phyloP scores from a whole-genome alignment of 108 stramenopile species.

The Nitzschia inconspicua region DNA sequence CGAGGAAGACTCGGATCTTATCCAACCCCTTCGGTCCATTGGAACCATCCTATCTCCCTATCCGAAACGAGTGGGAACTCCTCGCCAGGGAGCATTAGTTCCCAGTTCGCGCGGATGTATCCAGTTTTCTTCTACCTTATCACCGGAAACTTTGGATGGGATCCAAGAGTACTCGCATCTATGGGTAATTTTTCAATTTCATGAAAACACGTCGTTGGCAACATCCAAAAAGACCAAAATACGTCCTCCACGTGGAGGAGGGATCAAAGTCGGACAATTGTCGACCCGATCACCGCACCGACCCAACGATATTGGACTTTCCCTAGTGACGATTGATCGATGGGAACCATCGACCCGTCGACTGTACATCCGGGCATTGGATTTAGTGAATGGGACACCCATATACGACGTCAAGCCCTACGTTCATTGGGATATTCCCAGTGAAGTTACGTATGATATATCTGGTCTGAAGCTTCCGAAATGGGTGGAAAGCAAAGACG shows the following conservation, averaged over 20 bases:
- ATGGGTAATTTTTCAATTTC: conserved; percentile 95
- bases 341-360: conserved; percentile 56
- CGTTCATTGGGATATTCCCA: conserved; percentile 83
- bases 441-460: conserved; percentile 8
- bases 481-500: conserved; percentile 70
- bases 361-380: conserved; percentile 63
- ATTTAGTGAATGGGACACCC: conserved; percentile 91
- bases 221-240: conserved; percentile 63
- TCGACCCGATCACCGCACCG: conserved; percentile 96
- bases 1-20: background rate
- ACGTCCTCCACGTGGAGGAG: conserved; percentile 67
- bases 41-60: conserved; percentile 73
- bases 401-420: conserved; percentile 93
- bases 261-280: conserved; percentile 85
- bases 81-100: conserved; percentile 76
- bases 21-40: conserved; percentile 49
- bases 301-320: conserved; percentile 91
- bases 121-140: conserved; percentile 42
- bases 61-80: conserved; percentile 85
- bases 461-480: conserved; percentile 40
- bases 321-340: conserved; percentile 65
- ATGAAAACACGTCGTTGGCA: conserved; percentile 89
- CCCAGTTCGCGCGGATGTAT: conserved; percentile 61
- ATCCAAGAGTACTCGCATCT: conserved; percentile 83
- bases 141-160: conserved; percentile 62